Evolutionary conservation across 2,329 filamentous ascomycete species (phyloP).

Genomic region (Cercospora berteroae): DNA sequence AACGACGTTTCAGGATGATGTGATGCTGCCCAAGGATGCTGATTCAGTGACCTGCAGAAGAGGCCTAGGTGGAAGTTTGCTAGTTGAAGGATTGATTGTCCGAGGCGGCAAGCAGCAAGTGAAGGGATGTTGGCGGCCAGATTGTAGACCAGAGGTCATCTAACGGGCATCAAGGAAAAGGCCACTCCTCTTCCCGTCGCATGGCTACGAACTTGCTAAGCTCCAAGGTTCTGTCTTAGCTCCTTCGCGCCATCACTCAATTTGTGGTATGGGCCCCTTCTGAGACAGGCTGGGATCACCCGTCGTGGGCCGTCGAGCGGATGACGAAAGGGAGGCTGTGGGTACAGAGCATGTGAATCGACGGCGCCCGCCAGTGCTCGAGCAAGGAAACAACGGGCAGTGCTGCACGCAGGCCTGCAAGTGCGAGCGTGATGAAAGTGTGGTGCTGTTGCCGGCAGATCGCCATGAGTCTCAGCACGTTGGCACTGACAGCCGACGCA

Average conservation of each 20-base stretch:
- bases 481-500: slow-evolving; percentile 9
- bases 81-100: not conserved
- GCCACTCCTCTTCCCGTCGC: slow-evolving; percentile 15
- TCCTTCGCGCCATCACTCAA: slow-evolving; percentile 25
- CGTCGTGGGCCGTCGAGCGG: not conserved
- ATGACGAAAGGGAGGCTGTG: slow-evolving; percentile 18
- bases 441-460: slow-evolving; percentile 11
- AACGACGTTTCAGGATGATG: slow-evolving; percentile 12
- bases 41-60: slow-evolving; percentile 15
- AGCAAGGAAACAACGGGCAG: slow-evolving; percentile 14
- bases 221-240: slow-evolving; percentile 24
- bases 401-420: slow-evolving; percentile 8
- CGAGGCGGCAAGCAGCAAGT: not conserved
- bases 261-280: slow-evolving; percentile 17
- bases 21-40: slow-evolving; percentile 12
- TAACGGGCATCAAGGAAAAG: slow-evolving; percentile 6
- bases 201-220: slow-evolving; percentile 17
- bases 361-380: not conserved
- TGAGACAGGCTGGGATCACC: slow-evolving; percentile 25
- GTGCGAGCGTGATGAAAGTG: slow-evolving; percentile 9
- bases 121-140: slow-evolving; percentile 6
- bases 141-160: not conserved
- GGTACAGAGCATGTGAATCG: slow-evolving; percentile 15
- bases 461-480: slow-evolving; percentile 11
- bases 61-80: not conserved